phyloP scores from a whole-genome alignment of 148 eudicot genomes.

The Persicaria maculosa region DNA sequence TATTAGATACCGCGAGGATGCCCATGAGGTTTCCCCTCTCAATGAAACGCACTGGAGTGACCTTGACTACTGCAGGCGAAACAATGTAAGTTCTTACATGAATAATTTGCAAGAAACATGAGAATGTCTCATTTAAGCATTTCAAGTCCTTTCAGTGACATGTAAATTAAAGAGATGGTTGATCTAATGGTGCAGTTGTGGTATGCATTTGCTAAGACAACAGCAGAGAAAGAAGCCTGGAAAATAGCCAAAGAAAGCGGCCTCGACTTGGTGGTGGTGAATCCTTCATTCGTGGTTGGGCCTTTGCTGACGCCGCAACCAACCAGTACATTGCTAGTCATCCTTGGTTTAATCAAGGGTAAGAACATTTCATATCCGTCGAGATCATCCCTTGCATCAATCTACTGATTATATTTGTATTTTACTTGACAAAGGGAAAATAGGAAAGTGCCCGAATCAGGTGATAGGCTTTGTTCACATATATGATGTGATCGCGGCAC shows the following conservation, averaged over 20 bases:
- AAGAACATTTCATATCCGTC: background rate
- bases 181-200: constrained; percentile 48
- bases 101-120: background rate
- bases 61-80: constrained; percentile 60
- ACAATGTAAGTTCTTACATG: constrained; percentile 41
- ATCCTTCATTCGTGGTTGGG: constrained; percentile 82
- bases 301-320: constrained; percentile 83
- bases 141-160: too few relatives aligned
- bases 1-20: constrained; percentile 66
- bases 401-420: background rate
- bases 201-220: constrained; percentile 91
- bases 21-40: constrained; percentile 43
- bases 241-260: constrained; percentile 56
- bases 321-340: constrained; percentile 67
- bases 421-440: constrained; percentile 28
- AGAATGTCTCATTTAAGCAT: background rate
- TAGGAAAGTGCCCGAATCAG: constrained; percentile 66
- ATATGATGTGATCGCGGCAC: constrained; percentile 65
- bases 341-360: constrained; percentile 66
- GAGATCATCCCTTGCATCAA: background rate
- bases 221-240: constrained; percentile 87
- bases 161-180: background rate
- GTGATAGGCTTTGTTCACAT: constrained; percentile 80
- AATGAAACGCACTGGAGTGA: constrained; percentile 96
- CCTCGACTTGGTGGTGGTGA: constrained; percentile 77